Percentiles rank a stretch among this genome's conserved stretches.
Conservation (phyloP, 2,329 filamentous ascomycete species). For the Amauroascus verrucosus region DNA sequence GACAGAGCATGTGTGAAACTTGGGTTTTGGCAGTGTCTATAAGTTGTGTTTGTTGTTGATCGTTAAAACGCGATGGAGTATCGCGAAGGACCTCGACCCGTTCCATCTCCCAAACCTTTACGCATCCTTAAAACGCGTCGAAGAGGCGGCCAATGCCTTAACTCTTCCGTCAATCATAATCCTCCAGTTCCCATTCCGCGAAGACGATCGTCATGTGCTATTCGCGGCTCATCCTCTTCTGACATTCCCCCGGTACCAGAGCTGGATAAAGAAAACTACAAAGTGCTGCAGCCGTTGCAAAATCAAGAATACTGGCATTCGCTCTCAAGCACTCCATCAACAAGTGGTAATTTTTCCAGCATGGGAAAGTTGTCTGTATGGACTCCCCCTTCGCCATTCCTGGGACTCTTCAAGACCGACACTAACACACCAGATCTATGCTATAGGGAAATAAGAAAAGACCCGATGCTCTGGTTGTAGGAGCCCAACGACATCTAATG, state of each 20-base stretch:
- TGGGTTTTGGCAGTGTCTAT: neutral
- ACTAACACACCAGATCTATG: neutral
- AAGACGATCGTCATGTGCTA: slow-evolving; percentile 22
- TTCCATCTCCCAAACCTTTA: slow-evolving; percentile 37
- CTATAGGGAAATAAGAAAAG: neutral
- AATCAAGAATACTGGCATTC: slow-evolving; percentile 2
- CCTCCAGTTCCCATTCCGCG: slow-evolving; percentile 20
- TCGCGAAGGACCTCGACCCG: neutral
- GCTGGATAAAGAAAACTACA: neutral
- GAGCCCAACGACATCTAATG: neutral
- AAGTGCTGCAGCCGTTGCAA: neutral
- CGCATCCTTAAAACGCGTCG: slow-evolving; percentile 39
- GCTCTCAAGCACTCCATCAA: slow-evolving; percentile 2
- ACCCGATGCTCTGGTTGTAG: neutral
- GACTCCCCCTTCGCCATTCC: neutral
- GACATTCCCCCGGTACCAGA: neutral
- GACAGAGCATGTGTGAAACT: slow-evolving; percentile 15
- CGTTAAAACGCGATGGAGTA: neutral
- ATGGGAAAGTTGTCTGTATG: slow-evolving; percentile 4
- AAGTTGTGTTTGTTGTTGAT: slow-evolving; percentile 1
- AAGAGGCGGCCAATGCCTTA: slow-evolving; percentile 19
- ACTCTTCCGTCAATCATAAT: slow-evolving; percentile 13
- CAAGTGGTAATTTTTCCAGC: neutral
- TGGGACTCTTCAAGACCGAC: neutral
- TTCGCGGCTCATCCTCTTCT: neutral